Percentiles rank a stretch among this genome's conserved stretches.
Conservation (phyloP, 73 alveolate genomes). For the Tetrahymena elliotti region DNA sequence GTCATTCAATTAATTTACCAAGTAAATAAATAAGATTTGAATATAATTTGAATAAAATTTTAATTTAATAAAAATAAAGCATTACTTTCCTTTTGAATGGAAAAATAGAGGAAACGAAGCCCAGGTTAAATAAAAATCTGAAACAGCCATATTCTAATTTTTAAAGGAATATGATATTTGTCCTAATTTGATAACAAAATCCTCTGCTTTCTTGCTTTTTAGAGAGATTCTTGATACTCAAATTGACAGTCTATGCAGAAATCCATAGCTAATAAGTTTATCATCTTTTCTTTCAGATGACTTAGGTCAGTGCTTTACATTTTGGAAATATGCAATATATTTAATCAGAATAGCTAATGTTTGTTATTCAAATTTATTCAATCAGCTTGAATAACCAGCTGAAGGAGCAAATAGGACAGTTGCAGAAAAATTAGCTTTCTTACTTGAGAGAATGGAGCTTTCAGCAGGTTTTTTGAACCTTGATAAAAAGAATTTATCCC, state of each 20-base stretch:
- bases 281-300: neutral
- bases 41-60: neutral
- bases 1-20: neutral
- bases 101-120: constrained; percentile 10
- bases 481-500: neutral
- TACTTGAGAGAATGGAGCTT: constrained; percentile 28
- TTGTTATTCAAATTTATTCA: neutral
- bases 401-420: constrained; percentile 2
- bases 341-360: constrained; percentile 10
- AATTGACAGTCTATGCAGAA: neutral
- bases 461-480: constrained; percentile 6
- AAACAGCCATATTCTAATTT: constrained; percentile 4
- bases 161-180: constrained; percentile 28
- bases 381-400: neutral
- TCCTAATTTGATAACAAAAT: constrained; percentile 20
- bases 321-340: constrained; percentile 6
- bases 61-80: neutral
- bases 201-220: constrained; percentile 14
- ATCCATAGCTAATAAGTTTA: neutral
- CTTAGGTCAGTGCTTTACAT: neutral
- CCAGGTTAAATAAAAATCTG: neutral
- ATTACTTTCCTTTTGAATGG: neutral
- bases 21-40: neutral
- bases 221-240: neutral
- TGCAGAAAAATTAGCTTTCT: constrained; percentile 12